Evolutionary conservation across 2,329 filamentous ascomycete species (phyloP).

Genomic region (Hypoxylon sp.): DNA sequence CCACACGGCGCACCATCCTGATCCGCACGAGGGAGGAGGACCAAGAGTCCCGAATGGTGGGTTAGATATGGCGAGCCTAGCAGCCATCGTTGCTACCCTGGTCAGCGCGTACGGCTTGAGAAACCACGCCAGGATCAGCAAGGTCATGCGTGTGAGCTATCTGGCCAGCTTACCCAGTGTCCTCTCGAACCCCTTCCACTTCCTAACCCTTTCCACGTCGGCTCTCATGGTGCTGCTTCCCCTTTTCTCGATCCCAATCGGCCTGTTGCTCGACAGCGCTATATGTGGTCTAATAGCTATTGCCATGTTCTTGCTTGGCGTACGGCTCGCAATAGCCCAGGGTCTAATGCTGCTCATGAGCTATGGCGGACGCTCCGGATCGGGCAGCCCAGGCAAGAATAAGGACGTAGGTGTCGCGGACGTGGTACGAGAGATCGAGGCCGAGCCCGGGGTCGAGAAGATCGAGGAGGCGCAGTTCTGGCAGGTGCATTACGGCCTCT

Average conservation of each 20-base stretch:
- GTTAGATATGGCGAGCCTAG: slow-evolving; percentile 83
- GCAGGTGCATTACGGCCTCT: slow-evolving; percentile 98
- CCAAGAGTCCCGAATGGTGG: slow-evolving; percentile 76
- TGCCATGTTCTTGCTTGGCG: slow-evolving; percentile 89
- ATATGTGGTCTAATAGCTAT: slow-evolving; percentile 85
- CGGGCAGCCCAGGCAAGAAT: slow-evolving; percentile 47
- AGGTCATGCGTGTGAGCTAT: slow-evolving; percentile 88
- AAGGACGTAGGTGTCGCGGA: slow-evolving; percentile 70
- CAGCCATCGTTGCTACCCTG: slow-evolving; percentile 85
- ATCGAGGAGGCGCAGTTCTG: slow-evolving; percentile 96
- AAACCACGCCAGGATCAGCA: slow-evolving; percentile 93
- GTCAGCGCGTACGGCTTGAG: slow-evolving; percentile 88
- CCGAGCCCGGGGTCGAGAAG: slow-evolving; percentile 78
- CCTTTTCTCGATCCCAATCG: slow-evolving; percentile 83
- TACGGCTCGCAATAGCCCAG: slow-evolving; percentile 85
- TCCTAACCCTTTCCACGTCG: slow-evolving; percentile 91
- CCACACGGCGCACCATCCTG: slow-evolving; percentile 80
- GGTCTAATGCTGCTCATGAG: slow-evolving; percentile 97
- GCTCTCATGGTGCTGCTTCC: slow-evolving; percentile 83
- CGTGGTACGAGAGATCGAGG: slow-evolving; percentile 87
- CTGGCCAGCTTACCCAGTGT: slow-evolving; percentile 85
- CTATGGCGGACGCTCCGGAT: slow-evolving; percentile 65
- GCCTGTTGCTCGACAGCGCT: slow-evolving; percentile 84
- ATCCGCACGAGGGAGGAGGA: slow-evolving; percentile 66
- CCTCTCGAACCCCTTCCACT: slow-evolving; percentile 95